Evolutionary conservation across 2,329 filamentous ascomycete genomes (phyloP).

Genomic region (Fusarium incarnatum): DNA sequence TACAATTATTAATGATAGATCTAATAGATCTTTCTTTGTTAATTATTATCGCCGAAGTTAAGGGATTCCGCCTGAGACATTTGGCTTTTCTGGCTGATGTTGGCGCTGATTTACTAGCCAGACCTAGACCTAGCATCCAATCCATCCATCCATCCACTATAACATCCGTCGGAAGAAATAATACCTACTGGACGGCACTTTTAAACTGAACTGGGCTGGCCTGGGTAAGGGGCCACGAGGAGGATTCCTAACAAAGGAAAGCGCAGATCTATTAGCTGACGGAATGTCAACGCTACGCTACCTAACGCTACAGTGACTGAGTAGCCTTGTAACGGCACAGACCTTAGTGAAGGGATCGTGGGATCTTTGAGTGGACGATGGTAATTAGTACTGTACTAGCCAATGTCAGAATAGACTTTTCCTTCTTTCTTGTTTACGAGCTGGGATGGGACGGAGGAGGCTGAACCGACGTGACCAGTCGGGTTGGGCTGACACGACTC

Average conservation of each 20-base stretch:
- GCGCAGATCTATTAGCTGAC: constrained; percentile 28
- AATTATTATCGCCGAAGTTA: background rate
- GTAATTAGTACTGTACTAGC: background rate
- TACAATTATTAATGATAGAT: background rate
- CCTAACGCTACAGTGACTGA: background rate
- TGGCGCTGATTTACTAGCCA: constrained; percentile 11
- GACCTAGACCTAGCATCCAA: constrained; percentile 14
- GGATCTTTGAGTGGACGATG: background rate
- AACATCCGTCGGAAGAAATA: constrained; percentile 4
- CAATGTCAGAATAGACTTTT: background rate
- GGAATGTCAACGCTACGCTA: constrained; percentile 1
- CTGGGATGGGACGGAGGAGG: background rate
- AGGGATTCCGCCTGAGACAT: constrained; percentile 26
- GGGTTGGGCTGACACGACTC: background rate
- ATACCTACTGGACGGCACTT: background rate
- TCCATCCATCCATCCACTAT: background rate
- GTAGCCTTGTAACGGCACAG: constrained; percentile 15
- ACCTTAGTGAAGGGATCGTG: background rate
- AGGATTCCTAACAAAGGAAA: constrained; percentile 38
- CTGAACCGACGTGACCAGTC: background rate
- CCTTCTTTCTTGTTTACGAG: background rate
- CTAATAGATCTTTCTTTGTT: background rate
- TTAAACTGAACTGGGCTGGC: background rate
- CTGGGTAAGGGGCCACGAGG: constrained; percentile 22
- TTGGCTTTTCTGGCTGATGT: background rate